These are phyloP conservation scores for Vanrija sp. DNA, from an alignment of 1,284 basidiomycete genomes.

Conservation along the genomic window DNA sequence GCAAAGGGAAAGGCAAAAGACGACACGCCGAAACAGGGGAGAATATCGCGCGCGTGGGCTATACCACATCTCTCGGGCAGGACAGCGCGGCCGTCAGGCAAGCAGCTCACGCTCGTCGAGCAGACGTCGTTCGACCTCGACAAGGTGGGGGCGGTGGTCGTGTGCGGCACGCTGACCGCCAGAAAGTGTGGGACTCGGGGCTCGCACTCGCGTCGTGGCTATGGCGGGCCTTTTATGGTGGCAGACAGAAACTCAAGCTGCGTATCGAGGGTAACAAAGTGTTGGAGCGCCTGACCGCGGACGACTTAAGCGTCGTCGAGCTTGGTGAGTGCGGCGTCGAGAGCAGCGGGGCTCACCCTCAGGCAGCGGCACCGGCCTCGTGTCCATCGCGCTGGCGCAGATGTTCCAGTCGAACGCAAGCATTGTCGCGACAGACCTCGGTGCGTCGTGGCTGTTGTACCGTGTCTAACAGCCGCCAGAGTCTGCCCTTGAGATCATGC, in stretches of 20 bases:
- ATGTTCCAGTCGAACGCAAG: conserved; percentile 38
- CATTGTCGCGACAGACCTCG: conserved; percentile 62
- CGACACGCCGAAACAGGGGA: conserved; percentile 62
- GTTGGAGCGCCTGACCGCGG: conserved; percentile 14
- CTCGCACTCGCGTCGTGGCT: conserved; percentile 75
- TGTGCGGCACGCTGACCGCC: not conserved
- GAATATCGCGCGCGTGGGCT: conserved; percentile 61
- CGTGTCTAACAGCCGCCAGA: conserved; percentile 49
- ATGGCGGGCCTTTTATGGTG: conserved; percentile 4
- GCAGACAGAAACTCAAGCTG: too few species aligned
- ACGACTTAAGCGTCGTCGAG: conserved; percentile 1
- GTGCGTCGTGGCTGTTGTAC: conserved; percentile 51
- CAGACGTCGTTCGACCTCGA: conserved; percentile 83
- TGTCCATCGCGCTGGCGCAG: conserved; percentile 63
- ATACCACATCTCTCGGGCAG: too few species aligned
- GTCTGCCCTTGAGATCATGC: conserved; percentile 72
- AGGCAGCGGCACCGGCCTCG: conserved; percentile 73
- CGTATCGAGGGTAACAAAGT: conserved; percentile 15
- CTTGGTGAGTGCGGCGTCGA: conserved; percentile 45
- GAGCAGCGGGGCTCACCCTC: too few species aligned
- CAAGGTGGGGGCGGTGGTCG: conserved; percentile 59
- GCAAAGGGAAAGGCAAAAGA: conserved; percentile 21
- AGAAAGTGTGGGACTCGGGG: conserved; percentile 94
- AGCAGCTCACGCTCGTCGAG: conserved; percentile 59
- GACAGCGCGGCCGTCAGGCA: conserved; percentile 33